Evolutionary conservation across 495 filamentous ascomycete genomes (phyloP).

Genomic region (Daldinia concentrica): DNA sequence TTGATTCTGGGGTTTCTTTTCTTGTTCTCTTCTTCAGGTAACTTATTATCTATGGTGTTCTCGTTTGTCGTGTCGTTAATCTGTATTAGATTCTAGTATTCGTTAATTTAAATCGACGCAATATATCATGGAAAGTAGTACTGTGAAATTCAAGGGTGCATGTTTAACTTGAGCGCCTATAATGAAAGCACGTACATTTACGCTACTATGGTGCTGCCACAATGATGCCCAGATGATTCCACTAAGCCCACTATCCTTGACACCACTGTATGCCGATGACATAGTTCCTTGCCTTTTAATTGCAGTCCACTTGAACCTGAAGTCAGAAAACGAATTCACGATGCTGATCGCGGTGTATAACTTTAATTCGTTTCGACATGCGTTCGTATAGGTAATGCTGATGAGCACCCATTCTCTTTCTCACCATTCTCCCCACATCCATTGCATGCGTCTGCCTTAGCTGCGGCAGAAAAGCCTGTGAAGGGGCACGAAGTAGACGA

Average conservation of each 20-base stretch:
- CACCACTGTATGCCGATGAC: neutral
- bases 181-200: neutral
- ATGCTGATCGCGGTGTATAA: neutral
- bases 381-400: slow-evolving; percentile 27
- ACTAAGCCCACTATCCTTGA: neutral
- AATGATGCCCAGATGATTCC: neutral
- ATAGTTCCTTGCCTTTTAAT: neutral
- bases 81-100: too few species aligned
- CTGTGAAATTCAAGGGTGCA: neutral
- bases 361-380: slow-evolving; percentile 30
- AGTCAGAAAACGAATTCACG: neutral
- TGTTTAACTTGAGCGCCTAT: neutral
- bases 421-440: slow-evolving; percentile 30
- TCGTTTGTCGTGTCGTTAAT: too few species aligned
- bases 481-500: slow-evolving; percentile 39
- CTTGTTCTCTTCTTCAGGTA: too few species aligned
- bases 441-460: slow-evolving; percentile 28
- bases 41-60: too few species aligned
- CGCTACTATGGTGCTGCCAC: neutral
- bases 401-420: slow-evolving; percentile 26
- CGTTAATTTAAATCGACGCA: neutral
- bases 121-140: neutral
- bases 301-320: neutral
- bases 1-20: too few species aligned
- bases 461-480: slow-evolving; percentile 29